These are phyloP conservation scores for Gautieria morchelliformis DNA, from an alignment of 768 basidiomycete species.

Conservation along the genomic window DNA sequence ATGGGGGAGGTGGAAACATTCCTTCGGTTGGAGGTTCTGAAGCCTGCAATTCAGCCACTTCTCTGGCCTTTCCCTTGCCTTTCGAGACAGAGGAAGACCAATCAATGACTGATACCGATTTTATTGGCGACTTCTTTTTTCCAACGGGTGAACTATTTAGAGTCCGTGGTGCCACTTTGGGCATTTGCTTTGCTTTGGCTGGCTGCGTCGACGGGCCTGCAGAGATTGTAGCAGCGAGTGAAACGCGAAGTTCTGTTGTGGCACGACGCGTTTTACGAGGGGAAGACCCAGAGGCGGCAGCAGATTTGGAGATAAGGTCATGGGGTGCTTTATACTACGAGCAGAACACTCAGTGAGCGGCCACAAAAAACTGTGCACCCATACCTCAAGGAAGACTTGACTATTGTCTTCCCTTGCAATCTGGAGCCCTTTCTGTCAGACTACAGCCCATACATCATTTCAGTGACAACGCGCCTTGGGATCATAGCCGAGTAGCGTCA, in stretches of 20 bases:
- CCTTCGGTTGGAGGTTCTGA: neutral
- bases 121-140: neutral
- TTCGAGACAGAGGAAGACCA: slow-evolving; percentile 9
- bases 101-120: slow-evolving; percentile 4
- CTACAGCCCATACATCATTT: neutral
- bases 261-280: slow-evolving; percentile 54
- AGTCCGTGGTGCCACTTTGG: neutral
- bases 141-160: neutral
- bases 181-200: neutral
- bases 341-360: slow-evolving; percentile 5
- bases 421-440: slow-evolving; percentile 27
- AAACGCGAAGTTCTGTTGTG: slow-evolving; percentile 43
- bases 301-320: slow-evolving; percentile 46
- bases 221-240: slow-evolving; percentile 17
- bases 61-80: slow-evolving; percentile 24
- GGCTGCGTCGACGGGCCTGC: neutral
- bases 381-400: slow-evolving; percentile 63
- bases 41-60: slow-evolving; percentile 1
- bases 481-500: slow-evolving; percentile 66
- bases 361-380: slow-evolving; percentile 13
- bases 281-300: slow-evolving; percentile 26
- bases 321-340: slow-evolving; percentile 50
- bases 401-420: slow-evolving; percentile 65
- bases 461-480: slow-evolving; percentile 44
- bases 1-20: neutral